A percentile compares a stretch with the other conserved stretches of the same genome.
Evolutionary conservation across 179 eudicot genomes (phyloP).

Genomic region (Vitellaria paradoxa): DNA sequence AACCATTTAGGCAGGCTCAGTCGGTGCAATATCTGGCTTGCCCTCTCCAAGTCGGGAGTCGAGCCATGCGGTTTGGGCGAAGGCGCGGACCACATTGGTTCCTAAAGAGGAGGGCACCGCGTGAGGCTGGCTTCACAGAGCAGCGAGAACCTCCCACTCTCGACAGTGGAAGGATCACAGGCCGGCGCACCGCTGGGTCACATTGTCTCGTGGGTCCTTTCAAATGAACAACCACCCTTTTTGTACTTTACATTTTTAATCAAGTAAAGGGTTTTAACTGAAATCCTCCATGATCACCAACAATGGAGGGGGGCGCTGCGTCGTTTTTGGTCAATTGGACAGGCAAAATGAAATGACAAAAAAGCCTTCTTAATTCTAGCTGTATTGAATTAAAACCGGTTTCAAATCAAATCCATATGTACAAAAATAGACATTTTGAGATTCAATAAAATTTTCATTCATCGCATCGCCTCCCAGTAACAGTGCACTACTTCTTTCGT

Average conservation of each 20-base stretch:
- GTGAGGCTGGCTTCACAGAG: conserved; percentile 28
- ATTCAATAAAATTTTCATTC: no score
- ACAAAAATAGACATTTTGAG: no score
- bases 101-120: conserved; percentile 25
- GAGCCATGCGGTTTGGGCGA: conserved; percentile 11
- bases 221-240: conserved; percentile 16
- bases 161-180: conserved; percentile 27
- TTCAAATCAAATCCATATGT: no score
- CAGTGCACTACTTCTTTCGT: no score
- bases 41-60: conserved; percentile 22
- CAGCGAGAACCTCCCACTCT: conserved; percentile 24
- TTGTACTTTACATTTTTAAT: not conserved
- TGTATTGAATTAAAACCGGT: no score
- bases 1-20: not conserved
- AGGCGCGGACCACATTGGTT: conserved; percentile 10
- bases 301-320: no score
- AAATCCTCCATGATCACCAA: no score
- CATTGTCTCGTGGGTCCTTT: not conserved
- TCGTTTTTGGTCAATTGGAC: no score
- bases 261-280: no score
- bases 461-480: no score
- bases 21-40: conserved; percentile 12
- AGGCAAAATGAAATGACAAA: no score
- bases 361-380: no score
- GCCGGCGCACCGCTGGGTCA: conserved; percentile 14